phyloP scores from a whole-genome alignment of 768 basidiomycete species.

The Tylopilus vinaceipallidus region DNA sequence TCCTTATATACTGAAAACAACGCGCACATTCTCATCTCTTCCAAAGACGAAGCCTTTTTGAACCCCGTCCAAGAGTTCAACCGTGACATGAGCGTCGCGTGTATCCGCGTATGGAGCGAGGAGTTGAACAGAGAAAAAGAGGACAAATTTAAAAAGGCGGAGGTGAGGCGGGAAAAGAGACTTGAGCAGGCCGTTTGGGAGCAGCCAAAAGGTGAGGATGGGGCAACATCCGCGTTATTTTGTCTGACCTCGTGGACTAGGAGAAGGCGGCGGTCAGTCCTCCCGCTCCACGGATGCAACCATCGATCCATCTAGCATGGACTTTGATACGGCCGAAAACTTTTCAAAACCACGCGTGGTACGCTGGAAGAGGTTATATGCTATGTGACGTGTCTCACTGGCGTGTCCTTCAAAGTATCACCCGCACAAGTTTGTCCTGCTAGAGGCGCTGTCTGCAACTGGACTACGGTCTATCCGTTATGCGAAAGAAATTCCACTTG shows the following conservation, averaged over 20 bases:
- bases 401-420: constrained; percentile 38
- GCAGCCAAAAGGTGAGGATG: constrained; percentile 43
- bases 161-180: constrained; percentile 46
- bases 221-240: not conserved
- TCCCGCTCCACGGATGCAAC: not conserved
- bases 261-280: not conserved
- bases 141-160: constrained; percentile 52
- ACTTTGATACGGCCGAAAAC: constrained; percentile 1
- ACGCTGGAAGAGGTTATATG: constrained; percentile 7
- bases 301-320: not conserved
- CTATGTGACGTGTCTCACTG: constrained; percentile 1
- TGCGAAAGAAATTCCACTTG: constrained; percentile 91
- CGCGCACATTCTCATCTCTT: constrained; percentile 71
- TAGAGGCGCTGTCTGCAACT: constrained; percentile 95
- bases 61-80: constrained; percentile 99
- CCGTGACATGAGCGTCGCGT: constrained; percentile 87
- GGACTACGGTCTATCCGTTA: constrained; percentile 95
- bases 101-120: constrained; percentile 88
- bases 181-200: constrained; percentile 37
- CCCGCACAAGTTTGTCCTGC: constrained; percentile 68
- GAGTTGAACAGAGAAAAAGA: constrained; percentile 61
- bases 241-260: constrained; percentile 5
- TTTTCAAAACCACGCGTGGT: constrained; percentile 22
- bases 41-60: constrained; percentile 80
- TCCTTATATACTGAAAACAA: constrained; percentile 85